These are phyloP conservation scores for Phytophthora sojae DNA, from an alignment of 352 stramenopile genomes.

Conservation along the genomic window DNA sequence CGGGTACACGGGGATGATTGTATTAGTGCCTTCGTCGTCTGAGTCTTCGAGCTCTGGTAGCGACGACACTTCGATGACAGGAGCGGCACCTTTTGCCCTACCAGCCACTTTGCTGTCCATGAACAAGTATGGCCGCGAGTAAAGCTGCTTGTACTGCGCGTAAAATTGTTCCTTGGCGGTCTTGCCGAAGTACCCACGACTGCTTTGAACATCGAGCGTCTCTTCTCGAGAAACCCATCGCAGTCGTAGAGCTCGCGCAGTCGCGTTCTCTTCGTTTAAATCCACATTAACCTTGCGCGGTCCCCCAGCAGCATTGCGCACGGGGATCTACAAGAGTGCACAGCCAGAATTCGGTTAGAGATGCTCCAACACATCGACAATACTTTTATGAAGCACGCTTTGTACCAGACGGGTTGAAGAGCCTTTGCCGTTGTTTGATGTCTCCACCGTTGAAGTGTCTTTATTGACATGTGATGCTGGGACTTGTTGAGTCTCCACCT, in stretches of 20 bases:
- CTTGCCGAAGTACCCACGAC: slow-evolving; percentile 70
- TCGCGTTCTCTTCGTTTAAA: slow-evolving; percentile 24
- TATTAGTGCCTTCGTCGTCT: slow-evolving; percentile 24
- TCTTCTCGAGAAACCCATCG: slow-evolving; percentile 50
- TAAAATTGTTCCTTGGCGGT: slow-evolving; percentile 67
- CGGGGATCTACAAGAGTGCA: slow-evolving; percentile 15
- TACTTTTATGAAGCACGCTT: background rate
- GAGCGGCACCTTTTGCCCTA: background rate
- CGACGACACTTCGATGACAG: background rate
- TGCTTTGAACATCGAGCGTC: slow-evolving; percentile 47
- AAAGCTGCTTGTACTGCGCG: slow-evolving; percentile 64
- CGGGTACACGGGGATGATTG: slow-evolving; percentile 54
- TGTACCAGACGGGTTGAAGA: slow-evolving; percentile 21
- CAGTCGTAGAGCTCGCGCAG: slow-evolving; percentile 28
- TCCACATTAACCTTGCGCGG: background rate
- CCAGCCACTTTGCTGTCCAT: slow-evolving; percentile 36
- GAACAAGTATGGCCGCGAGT: slow-evolving; percentile 74
- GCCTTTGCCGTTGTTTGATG: background rate
- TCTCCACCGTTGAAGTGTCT: background rate
- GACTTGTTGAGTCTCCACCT: background rate
- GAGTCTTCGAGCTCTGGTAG: slow-evolving; percentile 10
- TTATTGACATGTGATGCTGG: background rate
- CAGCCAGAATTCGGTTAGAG: background rate
- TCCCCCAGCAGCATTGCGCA: background rate
- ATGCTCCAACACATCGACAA: background rate